Evolutionary conservation across 139 green algal genomes (phyloP).

Genomic region (Chlorella sp.): DNA sequence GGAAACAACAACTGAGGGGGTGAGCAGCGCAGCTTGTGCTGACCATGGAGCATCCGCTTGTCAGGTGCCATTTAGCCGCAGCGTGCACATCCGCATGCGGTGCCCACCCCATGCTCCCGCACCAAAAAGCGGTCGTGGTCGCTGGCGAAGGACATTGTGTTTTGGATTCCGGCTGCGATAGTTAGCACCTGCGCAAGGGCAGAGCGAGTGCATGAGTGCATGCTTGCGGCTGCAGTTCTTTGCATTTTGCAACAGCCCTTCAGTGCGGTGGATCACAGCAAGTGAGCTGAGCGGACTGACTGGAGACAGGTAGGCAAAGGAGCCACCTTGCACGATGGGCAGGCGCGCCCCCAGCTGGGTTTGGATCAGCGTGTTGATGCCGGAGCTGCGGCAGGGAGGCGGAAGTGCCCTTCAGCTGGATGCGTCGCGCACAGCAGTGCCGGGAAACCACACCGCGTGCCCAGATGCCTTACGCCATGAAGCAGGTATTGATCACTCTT

Average conservation of each 20-base stretch:
- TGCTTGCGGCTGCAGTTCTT: too few species aligned
- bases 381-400: conserved; percentile 2
- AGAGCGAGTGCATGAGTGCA: too few species aligned
- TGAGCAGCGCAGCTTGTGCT: too few species aligned
- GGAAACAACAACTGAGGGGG: background rate
- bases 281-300: too few species aligned
- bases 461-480: conserved; percentile 49
- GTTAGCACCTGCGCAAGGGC: conserved; percentile 44
- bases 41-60: too few species aligned
- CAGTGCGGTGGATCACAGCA: too few species aligned
- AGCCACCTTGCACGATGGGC: conserved; percentile 67
- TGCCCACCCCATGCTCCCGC: background rate
- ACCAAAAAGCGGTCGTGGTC: conserved; percentile 71
- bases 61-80: too few species aligned
- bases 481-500: conserved; percentile 61
- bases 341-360: conserved; percentile 69
- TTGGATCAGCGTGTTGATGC: conserved; percentile 75
- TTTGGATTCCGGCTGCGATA: conserved; percentile 48
- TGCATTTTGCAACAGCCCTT: too few species aligned
- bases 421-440: too few species aligned
- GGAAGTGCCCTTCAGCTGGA: too few species aligned
- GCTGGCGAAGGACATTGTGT: conserved; percentile 25
- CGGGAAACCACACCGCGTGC: too few species aligned
- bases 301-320: conserved; percentile 72
- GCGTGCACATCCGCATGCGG: background rate